Evolutionary conservation across 2,329 filamentous ascomycete species (phyloP).

Genomic region (Beauveria caledonica): DNA sequence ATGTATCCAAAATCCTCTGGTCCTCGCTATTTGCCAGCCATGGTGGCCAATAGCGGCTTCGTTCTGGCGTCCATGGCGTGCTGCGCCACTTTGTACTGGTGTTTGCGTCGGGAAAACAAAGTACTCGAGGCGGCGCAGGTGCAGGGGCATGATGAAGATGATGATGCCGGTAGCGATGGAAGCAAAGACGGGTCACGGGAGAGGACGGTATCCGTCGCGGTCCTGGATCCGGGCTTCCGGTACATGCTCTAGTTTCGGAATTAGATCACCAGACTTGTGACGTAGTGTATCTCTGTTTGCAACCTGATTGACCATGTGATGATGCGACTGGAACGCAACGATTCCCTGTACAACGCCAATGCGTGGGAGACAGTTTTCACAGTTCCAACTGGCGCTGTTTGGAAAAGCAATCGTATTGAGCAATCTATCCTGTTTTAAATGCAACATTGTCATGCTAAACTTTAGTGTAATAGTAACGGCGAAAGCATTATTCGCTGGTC

Average conservation of each 20-base stretch:
- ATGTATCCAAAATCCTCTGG: conserved; percentile 36
- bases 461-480: not conserved
- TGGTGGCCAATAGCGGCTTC: conserved; percentile 56
- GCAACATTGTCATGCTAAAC: not conserved
- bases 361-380: not conserved
- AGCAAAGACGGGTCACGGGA: not conserved
- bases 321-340: not conserved
- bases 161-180: not conserved
- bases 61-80: conserved; percentile 45
- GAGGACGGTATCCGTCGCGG: not conserved
- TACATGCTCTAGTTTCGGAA: conserved; percentile 1
- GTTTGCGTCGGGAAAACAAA: conserved; percentile 51
- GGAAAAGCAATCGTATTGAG: no score
- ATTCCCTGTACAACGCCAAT: not conserved
- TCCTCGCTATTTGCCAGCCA: conserved; percentile 41
- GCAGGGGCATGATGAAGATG: conserved; percentile 10
- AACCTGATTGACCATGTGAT: not conserved
- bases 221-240: not conserved
- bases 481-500: not conserved
- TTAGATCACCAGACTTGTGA: no score
- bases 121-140: conserved; percentile 38
- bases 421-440: not conserved
- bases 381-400: not conserved
- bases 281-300: not conserved
- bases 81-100: conserved; percentile 40